These are phyloP conservation scores for Selenicereus undatus DNA, from an alignment of 148 eudicot genomes.

Conservation along the genomic window DNA sequence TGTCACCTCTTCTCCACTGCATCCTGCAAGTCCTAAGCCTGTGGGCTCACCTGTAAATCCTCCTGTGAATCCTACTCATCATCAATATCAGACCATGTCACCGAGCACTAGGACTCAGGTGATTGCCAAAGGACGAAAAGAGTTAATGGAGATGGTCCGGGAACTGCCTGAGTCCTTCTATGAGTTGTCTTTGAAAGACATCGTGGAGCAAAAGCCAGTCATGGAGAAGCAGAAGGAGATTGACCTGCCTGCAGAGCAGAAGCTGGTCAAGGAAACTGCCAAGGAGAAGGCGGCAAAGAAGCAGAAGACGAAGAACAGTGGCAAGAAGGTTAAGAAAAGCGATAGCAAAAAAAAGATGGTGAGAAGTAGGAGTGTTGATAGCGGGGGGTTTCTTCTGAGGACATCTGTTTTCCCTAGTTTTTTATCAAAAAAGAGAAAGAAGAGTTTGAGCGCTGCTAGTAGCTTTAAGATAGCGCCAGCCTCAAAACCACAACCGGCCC, in stretches of 20 bases:
- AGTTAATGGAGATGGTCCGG: slow-evolving; percentile 79
- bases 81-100: slow-evolving; percentile 29
- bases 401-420: slow-evolving; percentile 56
- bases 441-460: slow-evolving; percentile 19
- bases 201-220: slow-evolving; percentile 48
- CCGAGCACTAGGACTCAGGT: slow-evolving; percentile 55
- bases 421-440: slow-evolving; percentile 37
- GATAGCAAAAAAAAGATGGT: slow-evolving; percentile 46
- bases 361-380: slow-evolving; percentile 47
- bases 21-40: slow-evolving; percentile 28
- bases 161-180: slow-evolving; percentile 72
- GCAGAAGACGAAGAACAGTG: slow-evolving; percentile 31
- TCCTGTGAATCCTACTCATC: slow-evolving; percentile 9
- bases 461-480: slow-evolving; percentile 44
- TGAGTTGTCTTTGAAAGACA: slow-evolving; percentile 66
- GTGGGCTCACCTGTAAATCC: slow-evolving; percentile 6
- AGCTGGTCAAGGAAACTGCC: background rate
- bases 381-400: slow-evolving; percentile 53
- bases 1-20: slow-evolving; percentile 10
- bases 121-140: slow-evolving; percentile 65
- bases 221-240: slow-evolving; percentile 21
- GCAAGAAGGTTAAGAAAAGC: slow-evolving; percentile 39
- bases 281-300: slow-evolving; percentile 16
- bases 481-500: slow-evolving; percentile 20
- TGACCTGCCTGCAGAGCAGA: slow-evolving; percentile 28